A percentile compares a stretch with the other conserved stretches of the same genome.
phyloP scores from a whole-genome alignment of 108 stramenopile genomes.

The Mediolabrus comicus region DNA sequence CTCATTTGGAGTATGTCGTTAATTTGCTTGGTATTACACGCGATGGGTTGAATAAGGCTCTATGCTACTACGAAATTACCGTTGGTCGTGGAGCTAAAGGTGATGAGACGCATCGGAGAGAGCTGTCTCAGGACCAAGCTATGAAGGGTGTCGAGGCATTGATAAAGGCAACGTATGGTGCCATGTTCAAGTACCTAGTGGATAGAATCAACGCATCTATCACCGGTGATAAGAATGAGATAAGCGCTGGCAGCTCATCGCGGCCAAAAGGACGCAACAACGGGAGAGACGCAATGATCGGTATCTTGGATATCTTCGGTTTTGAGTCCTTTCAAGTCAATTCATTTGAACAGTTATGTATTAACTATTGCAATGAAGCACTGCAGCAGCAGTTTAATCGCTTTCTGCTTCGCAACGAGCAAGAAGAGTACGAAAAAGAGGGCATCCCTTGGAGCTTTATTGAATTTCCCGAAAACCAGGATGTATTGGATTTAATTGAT shows the following conservation, averaged over 20 bases:
- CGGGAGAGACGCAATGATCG: neutral
- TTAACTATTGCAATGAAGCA: conserved; percentile 95
- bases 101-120: conserved; percentile 38
- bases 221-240: conserved; percentile 17
- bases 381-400: conserved; percentile 92
- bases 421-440: conserved; percentile 85
- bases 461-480: conserved; percentile 95
- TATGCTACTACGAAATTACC: conserved; percentile 52
- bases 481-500: conserved; percentile 93
- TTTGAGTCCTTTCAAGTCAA: conserved; percentile 85
- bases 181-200: conserved; percentile 69
- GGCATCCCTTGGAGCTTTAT: conserved; percentile 86
- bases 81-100: conserved; percentile 11
- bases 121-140: conserved; percentile 52
- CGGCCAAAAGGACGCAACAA: neutral
- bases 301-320: conserved; percentile 81
- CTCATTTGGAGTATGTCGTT: conserved; percentile 52
- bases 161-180: conserved; percentile 73
- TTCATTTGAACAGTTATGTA: conserved; percentile 94
- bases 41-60: conserved; percentile 39
- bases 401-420: conserved; percentile 83
- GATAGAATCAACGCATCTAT: conserved; percentile 73
- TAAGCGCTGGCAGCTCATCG: neutral
- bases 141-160: conserved; percentile 73
- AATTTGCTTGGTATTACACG: conserved; percentile 42